Conservation (phyloP, 768 basidiomycete species). For the Lanmaoa pseudosensibilis region DNA sequence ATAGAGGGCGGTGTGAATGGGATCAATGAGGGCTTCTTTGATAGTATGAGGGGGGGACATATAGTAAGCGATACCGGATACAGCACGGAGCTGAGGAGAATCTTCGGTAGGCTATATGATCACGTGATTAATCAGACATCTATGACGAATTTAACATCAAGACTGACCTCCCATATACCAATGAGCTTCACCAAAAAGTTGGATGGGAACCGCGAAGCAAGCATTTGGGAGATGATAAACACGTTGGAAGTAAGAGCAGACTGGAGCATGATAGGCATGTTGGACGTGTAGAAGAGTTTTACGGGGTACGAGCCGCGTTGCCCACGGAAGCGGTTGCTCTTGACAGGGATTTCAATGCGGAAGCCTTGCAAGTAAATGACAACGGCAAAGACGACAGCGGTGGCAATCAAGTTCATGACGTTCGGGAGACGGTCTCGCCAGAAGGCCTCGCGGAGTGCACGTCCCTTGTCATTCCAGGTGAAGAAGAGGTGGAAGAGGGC, state of each 20-base stretch:
- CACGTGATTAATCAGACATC: background rate
- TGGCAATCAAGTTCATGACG: conserved; percentile 95
- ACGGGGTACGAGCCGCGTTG: conserved; percentile 94
- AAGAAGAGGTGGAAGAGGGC: conserved; percentile 97
- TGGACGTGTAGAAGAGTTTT: conserved; percentile 98
- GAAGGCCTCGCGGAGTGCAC: conserved; percentile 96
- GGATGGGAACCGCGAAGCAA: conserved; percentile 84
- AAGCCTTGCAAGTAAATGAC: conserved; percentile 99
- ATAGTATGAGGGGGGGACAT: conserved; percentile 98
- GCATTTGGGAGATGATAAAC: conserved; percentile 96
- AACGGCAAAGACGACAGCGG: conserved; percentile 85
- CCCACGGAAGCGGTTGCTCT: conserved; percentile 95
- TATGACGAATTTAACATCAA: background rate
- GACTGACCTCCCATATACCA: conserved; percentile 95
- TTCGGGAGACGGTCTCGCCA: conserved; percentile 97
- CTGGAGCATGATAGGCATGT: conserved; percentile 99
- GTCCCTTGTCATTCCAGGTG: conserved; percentile 98
- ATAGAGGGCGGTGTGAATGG: conserved; percentile 90
- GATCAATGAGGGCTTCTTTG: conserved; percentile 84
- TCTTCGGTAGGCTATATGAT: conserved; percentile 83
- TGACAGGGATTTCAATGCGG: conserved; percentile 97
- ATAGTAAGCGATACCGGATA: conserved; percentile 93
- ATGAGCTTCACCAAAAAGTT: conserved; percentile 89
- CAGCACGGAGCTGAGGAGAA: conserved; percentile 86
- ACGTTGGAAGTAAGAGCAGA: conserved; percentile 90